phyloP scores from a whole-genome alignment of 1,139 yeast genomes.

The Taphrina communis region DNA sequence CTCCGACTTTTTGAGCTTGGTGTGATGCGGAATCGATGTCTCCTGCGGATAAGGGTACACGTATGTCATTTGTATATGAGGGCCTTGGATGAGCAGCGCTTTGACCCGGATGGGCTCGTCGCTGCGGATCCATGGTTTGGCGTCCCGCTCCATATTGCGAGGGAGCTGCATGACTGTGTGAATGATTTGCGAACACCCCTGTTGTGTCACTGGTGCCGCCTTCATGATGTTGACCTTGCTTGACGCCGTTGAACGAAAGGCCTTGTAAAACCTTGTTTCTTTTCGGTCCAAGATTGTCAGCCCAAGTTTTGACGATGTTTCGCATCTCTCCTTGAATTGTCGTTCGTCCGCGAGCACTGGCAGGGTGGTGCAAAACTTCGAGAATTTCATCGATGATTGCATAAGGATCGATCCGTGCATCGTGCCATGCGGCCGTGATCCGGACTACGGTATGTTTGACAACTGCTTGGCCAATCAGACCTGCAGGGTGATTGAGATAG shows the following conservation, averaged over 20 bases:
- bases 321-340: slow-evolving; percentile 46
- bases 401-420: slow-evolving; percentile 44
- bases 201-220: slow-evolving; percentile 25
- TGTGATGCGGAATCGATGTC: background rate
- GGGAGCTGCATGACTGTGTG: slow-evolving; percentile 1
- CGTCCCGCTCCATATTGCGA: background rate
- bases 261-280: slow-evolving; percentile 43
- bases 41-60: background rate
- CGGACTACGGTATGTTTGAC: slow-evolving; percentile 61
- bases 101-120: background rate
- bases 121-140: background rate
- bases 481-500: slow-evolving; percentile 54
- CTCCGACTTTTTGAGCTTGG: background rate
- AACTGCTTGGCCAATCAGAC: slow-evolving; percentile 59
- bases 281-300: slow-evolving; percentile 42
- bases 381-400: slow-evolving; percentile 45
- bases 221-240: slow-evolving; percentile 46
- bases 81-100: background rate
- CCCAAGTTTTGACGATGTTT: slow-evolving; percentile 46
- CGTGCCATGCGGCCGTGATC: slow-evolving; percentile 51
- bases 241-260: slow-evolving; percentile 47
- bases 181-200: slow-evolving; percentile 26
- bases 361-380: slow-evolving; percentile 48
- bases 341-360: slow-evolving; percentile 45
- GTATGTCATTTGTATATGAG: background rate